Conservation (phyloP, 2,329 filamentous ascomycete genomes). For the Tolypocladium nubicola region DNA sequence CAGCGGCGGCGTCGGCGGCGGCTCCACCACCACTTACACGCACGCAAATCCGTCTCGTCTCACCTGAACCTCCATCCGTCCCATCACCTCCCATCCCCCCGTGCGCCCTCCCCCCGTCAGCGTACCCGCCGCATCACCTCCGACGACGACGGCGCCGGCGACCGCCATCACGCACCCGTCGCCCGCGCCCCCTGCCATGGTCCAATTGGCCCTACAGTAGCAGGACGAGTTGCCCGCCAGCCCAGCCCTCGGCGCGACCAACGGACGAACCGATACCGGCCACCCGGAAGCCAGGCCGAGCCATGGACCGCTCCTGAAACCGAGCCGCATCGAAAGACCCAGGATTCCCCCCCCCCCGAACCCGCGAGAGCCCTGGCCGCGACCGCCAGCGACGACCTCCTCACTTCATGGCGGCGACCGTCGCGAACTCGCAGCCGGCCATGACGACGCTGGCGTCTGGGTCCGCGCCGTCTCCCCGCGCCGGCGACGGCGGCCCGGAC, state of each 20-base stretch:
- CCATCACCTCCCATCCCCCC: neutral
- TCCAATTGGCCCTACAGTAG: neutral
- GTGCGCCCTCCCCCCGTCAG: neutral
- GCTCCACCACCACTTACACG: neutral
- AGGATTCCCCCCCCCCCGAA: neutral
- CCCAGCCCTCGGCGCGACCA: neutral
- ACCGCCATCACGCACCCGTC: neutral
- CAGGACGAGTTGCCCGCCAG: neutral
- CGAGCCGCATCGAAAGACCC: neutral
- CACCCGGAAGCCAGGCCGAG: neutral
- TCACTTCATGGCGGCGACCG: constrained; percentile 18
- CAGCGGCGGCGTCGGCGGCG: neutral
- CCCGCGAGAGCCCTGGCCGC: neutral
- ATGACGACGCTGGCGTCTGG: constrained; percentile 7
- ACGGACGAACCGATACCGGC: neutral
- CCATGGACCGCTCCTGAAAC: constrained; percentile 6
- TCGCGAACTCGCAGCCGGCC: constrained; percentile 18
- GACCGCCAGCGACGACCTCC: neutral
- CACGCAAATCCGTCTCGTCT: neutral
- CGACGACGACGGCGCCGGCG: neutral
- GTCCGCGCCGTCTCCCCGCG: constrained; percentile 4
- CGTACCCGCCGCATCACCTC: neutral
- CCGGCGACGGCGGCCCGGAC: neutral
- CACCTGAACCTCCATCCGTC: no score
- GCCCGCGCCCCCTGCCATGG: neutral